Percentiles rank a stretch among this genome's conserved stretches.
Evolutionary conservation across 2,329 filamentous ascomycete species (phyloP).

Genomic region (Davidsoniella virescens): DNA sequence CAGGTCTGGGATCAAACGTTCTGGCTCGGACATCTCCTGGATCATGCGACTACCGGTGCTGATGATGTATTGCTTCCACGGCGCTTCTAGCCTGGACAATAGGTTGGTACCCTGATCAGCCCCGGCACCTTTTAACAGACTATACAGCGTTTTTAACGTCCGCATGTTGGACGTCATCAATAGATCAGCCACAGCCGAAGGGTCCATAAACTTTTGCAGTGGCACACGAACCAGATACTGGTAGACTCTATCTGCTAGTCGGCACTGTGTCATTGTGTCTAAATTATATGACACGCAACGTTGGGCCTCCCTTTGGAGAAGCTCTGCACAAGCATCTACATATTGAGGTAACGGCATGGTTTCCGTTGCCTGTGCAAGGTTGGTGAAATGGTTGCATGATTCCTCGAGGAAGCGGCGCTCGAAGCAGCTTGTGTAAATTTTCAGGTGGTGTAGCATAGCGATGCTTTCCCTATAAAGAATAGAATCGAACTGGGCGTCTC

Average conservation of each 20-base stretch:
- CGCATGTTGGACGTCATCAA: conserved; percentile 52
- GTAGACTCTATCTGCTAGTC: conserved; percentile 59
- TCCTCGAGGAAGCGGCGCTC: conserved; percentile 56
- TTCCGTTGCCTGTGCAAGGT: conserved; percentile 54
- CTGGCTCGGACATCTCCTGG: conserved; percentile 58
- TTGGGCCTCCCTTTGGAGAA: conserved; percentile 56
- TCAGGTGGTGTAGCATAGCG: conserved; percentile 70
- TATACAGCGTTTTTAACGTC: conserved; percentile 62
- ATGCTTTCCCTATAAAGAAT: conserved; percentile 58
- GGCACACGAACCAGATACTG: conserved; percentile 53
- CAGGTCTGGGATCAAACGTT: conserved; percentile 74
- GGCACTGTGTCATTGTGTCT: conserved; percentile 65
- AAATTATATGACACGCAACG: conserved; percentile 70
- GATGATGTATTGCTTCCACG: conserved; percentile 69
- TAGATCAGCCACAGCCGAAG: conserved; percentile 52
- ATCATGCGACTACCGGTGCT: conserved; percentile 62
- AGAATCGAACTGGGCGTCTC: conserved; percentile 39
- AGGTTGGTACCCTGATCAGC: conserved; percentile 40
- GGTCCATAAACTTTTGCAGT: conserved; percentile 47
- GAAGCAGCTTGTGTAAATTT: conserved; percentile 63
- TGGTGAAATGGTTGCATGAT: conserved; percentile 51
- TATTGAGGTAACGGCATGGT: conserved; percentile 54
- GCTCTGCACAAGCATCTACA: conserved; percentile 48
- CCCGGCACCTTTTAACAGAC: conserved; percentile 40
- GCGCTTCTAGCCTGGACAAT: conserved; percentile 49